Evolutionary conservation across 345 rosid species (phyloP).

Genomic region (thale cress (Arabidopsis thaliana)): DNA sequence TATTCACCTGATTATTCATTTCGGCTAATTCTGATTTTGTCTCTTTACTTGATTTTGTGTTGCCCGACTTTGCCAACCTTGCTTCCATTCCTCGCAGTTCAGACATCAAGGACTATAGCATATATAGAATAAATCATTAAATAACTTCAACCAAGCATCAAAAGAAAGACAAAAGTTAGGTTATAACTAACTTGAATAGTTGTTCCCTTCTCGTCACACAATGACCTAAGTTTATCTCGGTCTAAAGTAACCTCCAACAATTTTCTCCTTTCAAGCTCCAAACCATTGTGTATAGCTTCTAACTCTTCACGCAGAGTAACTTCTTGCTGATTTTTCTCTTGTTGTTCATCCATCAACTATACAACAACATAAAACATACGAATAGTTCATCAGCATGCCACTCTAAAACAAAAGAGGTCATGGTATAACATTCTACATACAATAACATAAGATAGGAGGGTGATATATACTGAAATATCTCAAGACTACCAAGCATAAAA

Average conservation of each 20-base stretch:
- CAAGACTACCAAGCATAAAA: slow-evolving; percentile 16
- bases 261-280: slow-evolving; percentile 70
- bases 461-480: background rate
- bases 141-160: slow-evolving; percentile 23
- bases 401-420: slow-evolving; percentile 19
- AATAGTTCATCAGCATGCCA: slow-evolving; percentile 30
- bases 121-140: slow-evolving; percentile 25
- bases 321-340: slow-evolving; percentile 67
- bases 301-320: slow-evolving; percentile 68
- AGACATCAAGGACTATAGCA: slow-evolving; percentile 57
- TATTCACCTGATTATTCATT: slow-evolving; percentile 64
- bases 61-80: slow-evolving; percentile 56
- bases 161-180: background rate
- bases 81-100: slow-evolving; percentile 71
- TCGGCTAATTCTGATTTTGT: slow-evolving; percentile 51
- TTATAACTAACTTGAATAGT: slow-evolving; percentile 68
- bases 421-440: slow-evolving; percentile 7
- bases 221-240: slow-evolving; percentile 59
- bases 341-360: slow-evolving; percentile 76
- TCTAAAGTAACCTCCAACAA: slow-evolving; percentile 56
- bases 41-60: slow-evolving; percentile 50
- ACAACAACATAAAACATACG: slow-evolving; percentile 29
- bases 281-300: slow-evolving; percentile 60
- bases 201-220: slow-evolving; percentile 70
- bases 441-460: slow-evolving; percentile 21